Evolutionary conservation across 2,329 filamentous ascomycete species (phyloP), one percentile per base, ranked within the genome.

Genomic region (Monascus ruber): DNA sequence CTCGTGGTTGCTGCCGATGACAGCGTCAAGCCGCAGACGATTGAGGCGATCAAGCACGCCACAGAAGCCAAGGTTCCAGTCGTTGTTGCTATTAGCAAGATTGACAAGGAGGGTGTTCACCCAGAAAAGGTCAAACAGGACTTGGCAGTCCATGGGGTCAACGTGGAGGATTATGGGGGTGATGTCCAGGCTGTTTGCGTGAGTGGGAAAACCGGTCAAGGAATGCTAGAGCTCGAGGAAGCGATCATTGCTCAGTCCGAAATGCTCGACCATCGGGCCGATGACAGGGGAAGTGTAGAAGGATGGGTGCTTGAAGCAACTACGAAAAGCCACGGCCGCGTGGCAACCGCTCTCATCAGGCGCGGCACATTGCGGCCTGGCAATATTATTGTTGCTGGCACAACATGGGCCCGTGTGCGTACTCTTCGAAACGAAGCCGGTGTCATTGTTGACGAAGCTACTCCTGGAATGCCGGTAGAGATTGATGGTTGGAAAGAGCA

Each of bases 81-180:
- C 36, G 94, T 98, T 42, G 91, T 98, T 37, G 93, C 93, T 10
- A 89, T 96, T 65, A 98, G 91, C 70, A 98, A 98, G 65, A 77
- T 94, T 37, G 91, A 98, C 66, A 94, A 91, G 64, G 78, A 83
- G 43, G 82, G 85, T 43, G 81, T 84, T 4, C 77, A 86, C 37
- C 66, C 87, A 7, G 83, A 95, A 33, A 76, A 78, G 35, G 88
- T 96, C 45, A 96, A 96, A 65, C 72, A 81, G 40, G 91, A 96
- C 59, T 77, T 98, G 24, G 78, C 84, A 6, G 72, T 79, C 2
- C 74, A 94, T 53, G 86, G 84, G 5, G 79, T 98, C 26, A 83
- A 94, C 51, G 83, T 98, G 39, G 91, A 98, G 65, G 91, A 96
- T 55, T 94, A 78, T 53, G 91, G 91, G 32, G 91, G 91, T 42